Evolutionary conservation across 495 filamentous ascomycete species (phyloP), one percentile per base, ranked within the genome.

Genomic region (Elaphomyces granulatus): DNA sequence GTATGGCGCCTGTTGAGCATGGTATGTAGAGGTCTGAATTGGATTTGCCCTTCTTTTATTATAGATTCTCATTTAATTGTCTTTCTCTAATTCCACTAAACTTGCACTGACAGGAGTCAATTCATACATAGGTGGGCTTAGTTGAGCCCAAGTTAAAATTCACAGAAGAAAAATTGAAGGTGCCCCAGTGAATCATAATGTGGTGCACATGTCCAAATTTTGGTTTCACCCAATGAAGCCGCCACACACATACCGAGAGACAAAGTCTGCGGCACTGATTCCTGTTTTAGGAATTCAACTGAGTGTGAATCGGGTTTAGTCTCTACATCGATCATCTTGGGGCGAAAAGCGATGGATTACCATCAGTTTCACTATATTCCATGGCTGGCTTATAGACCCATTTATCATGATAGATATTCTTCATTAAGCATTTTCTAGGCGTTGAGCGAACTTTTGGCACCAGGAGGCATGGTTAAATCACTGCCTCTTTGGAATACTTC

Each of bases 1-100:
- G 81, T 78, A 19, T 92, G 86, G 90, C 69, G 86, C 61, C 52
- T 98, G 48, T 59, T 98, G 59, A 66, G 67, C 37, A 76, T 94
- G 82, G 90, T 94, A 67, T 36, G 81, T 61, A 28, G 20, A 34
- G n/a, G n/a, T n/a, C n/a, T 18, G 26, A 15, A 32, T 18, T 23
- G 9, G 14, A n/a, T n/a, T n/a, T n/a, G n/a, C 6, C 12, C 23
- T 28, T 28, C 23, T 12, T 28, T 28, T 6, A 20, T 38, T 19
- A 16, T 21, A 31, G 12, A 28, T 12, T 12, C 23, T 12, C 23
- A 28, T 6, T 28, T 6, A 28, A 36, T 19, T 6, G 6, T 9
- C 15, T 19, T 36, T 6, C 15, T 6, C 14, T 36, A 4, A 6
- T 19, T 28, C 6, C 23, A 28, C 23, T 12, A 28, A 36, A 8